These are phyloP conservation scores for Vitis hybrid DNA, from an alignment of 177 flowering plant species.

Conservation along the genomic window DNA sequence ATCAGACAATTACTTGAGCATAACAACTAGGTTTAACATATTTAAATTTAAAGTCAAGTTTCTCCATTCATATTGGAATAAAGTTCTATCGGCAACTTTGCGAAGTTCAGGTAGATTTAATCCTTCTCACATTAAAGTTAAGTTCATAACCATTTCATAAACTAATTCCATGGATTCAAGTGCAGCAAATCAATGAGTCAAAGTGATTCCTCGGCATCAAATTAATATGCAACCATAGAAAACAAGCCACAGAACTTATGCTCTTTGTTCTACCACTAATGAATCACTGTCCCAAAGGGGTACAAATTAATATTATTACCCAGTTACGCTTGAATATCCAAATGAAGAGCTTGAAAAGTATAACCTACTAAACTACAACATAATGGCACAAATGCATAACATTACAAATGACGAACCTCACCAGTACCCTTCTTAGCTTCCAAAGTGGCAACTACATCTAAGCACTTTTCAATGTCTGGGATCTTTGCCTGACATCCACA, in stretches of 20 bases:
- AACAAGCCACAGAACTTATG: neutral
- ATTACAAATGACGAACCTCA: slow-evolving; percentile 71
- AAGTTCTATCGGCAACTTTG: neutral
- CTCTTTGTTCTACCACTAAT: too few relatives aligned
- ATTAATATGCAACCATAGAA: neutral
- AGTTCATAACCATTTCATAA: neutral
- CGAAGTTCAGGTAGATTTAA: neutral
- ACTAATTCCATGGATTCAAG: neutral
- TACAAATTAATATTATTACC: neutral
- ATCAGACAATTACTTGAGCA: too few relatives aligned
- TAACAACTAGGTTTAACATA: too few relatives aligned
- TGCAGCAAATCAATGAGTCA: neutral
- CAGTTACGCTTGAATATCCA: neutral
- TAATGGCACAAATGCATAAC: neutral
- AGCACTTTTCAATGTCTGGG: slow-evolving; percentile 96
- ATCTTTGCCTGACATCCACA: slow-evolving; percentile 73
- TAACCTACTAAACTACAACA: too few relatives aligned
- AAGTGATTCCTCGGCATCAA: neutral
- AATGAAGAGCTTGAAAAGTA: neutral
- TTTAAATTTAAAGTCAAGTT: neutral
- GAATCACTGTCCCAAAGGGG: too few relatives aligned
- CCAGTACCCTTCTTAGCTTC: slow-evolving; percentile 86
- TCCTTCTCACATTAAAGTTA: neutral
- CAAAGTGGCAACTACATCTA: slow-evolving; percentile 79
- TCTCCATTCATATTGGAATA: neutral